phyloP scores from a whole-genome alignment of 164 flowering plant genomes.

The Vitis rupestris region DNA sequence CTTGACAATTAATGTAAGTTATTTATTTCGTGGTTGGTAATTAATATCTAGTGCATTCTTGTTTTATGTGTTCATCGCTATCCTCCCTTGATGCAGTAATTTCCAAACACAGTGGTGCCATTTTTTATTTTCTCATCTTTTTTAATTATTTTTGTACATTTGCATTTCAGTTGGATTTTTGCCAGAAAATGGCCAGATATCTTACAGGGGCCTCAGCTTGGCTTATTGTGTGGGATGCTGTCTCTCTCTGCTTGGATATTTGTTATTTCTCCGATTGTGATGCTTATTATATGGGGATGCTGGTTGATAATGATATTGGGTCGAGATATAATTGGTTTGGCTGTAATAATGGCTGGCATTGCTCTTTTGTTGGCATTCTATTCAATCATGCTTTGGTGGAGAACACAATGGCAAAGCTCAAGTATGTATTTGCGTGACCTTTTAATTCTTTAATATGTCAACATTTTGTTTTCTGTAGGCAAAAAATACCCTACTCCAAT shows the following conservation, averaged over 20 bases:
- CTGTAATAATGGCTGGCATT: slow-evolving; percentile 94
- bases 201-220: slow-evolving; percentile 76
- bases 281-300: slow-evolving; percentile 81
- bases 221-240: slow-evolving; percentile 66
- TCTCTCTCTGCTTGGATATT: slow-evolving; percentile 70
- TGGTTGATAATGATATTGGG: slow-evolving; percentile 75
- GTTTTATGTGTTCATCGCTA: not conserved
- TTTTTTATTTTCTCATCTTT: not conserved
- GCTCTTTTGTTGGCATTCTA: slow-evolving; percentile 92
- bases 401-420: slow-evolving; percentile 99
- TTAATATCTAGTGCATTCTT: too few species aligned
- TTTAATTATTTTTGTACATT: not conserved
- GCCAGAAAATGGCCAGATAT: slow-evolving; percentile 94
- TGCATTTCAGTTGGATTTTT: slow-evolving; percentile 86
- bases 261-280: slow-evolving; percentile 79
- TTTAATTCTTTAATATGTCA: slow-evolving; percentile 3
- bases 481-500: not conserved
- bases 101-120: too few species aligned
- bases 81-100: not conserved
- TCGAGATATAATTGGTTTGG: slow-evolving; percentile 86
- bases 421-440: slow-evolving; percentile 55
- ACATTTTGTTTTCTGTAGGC: not conserved
- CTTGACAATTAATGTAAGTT: too few species aligned
- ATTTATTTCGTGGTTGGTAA: too few species aligned
- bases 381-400: slow-evolving; percentile 99